These are phyloP conservation scores for Mollisia scopiformis DNA, from an alignment of 2,329 filamentous ascomycete genomes.

Conservation along the genomic window DNA sequence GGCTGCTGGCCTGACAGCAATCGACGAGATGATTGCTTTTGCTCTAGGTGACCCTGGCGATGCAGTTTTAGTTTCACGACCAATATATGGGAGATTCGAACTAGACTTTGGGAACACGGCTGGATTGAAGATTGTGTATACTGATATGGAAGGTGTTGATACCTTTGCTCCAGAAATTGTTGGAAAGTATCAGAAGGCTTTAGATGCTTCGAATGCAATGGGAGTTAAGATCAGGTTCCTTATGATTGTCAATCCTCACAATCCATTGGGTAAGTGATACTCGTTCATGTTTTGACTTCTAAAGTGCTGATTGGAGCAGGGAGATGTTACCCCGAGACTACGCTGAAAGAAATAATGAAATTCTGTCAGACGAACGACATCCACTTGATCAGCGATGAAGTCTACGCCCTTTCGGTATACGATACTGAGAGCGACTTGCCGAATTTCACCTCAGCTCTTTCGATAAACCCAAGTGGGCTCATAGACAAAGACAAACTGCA, in stretches of 20 bases:
- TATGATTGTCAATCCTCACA: constrained; percentile 42
- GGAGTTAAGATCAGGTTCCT: constrained; percentile 44
- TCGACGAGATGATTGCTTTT: constrained; percentile 47
- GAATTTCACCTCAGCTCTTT: constrained; percentile 51
- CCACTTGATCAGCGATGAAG: constrained; percentile 53
- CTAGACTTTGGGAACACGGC: constrained; percentile 50
- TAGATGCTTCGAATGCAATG: constrained; percentile 34
- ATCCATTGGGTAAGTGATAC: constrained; percentile 34
- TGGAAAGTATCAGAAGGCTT: constrained; percentile 41
- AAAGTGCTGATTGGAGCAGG: constrained; percentile 4
- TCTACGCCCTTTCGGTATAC: constrained; percentile 51
- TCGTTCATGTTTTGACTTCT: not conserved
- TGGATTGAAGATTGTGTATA: constrained; percentile 39
- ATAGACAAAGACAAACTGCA: constrained; percentile 50
- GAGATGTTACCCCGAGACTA: constrained; percentile 27
- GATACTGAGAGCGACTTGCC: constrained; percentile 31
- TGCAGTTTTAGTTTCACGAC: constrained; percentile 47
- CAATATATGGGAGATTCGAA: constrained; percentile 52
- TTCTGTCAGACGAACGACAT: constrained; percentile 47
- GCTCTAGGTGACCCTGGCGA: constrained; percentile 47
- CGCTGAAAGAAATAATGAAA: constrained; percentile 36
- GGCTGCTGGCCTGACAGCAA: constrained; percentile 44
- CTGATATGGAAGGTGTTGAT: constrained; percentile 41
- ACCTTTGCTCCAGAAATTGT: constrained; percentile 40
- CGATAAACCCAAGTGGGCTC: constrained; percentile 45